phyloP scores from a whole-genome alignment of 768 basidiomycete species.

The Suillus ampliporus region DNA sequence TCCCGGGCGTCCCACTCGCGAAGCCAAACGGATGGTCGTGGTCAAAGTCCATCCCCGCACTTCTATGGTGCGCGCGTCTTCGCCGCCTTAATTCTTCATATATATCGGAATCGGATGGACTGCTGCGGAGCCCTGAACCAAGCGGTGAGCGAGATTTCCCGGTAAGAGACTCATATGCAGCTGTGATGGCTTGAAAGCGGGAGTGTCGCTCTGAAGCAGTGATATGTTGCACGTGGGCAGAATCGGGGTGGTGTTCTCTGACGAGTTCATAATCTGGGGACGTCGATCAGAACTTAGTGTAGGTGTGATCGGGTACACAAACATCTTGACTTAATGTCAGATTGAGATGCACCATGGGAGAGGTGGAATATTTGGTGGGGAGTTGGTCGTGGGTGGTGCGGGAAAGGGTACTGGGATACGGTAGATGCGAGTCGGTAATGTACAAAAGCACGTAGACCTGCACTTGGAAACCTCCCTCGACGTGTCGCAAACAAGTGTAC shows the following conservation, averaged over 20 bases:
- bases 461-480: neutral
- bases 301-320: constrained; percentile 30
- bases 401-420: constrained; percentile 51
- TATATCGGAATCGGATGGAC: constrained; percentile 40
- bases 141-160: constrained; percentile 37
- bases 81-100: constrained; percentile 59
- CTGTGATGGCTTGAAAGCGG: constrained; percentile 67
- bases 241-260: constrained; percentile 74
- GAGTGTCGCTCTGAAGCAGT: constrained; percentile 53
- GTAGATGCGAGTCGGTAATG: constrained; percentile 17
- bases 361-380: constrained; percentile 81
- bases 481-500: too few species aligned
- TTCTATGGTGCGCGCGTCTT: constrained; percentile 40
- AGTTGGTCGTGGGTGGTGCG: constrained; percentile 56
- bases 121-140: neutral
- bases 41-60: constrained; percentile 30
- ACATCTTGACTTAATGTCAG: constrained; percentile 74
- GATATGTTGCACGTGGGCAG: constrained; percentile 46
- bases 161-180: constrained; percentile 65
- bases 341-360: constrained; percentile 54
- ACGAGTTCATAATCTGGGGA: constrained; percentile 74
- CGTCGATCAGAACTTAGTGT: constrained; percentile 3
- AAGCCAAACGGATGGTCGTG: constrained; percentile 31
- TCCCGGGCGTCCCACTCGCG: constrained; percentile 12
- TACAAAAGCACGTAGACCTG: neutral